Percentiles rank a stretch among this genome's conserved stretches.
These are phyloP conservation scores for Botryosphaeria agaves DNA, from an alignment of 2,329 filamentous ascomycete species.

Conservation along the genomic window DNA sequence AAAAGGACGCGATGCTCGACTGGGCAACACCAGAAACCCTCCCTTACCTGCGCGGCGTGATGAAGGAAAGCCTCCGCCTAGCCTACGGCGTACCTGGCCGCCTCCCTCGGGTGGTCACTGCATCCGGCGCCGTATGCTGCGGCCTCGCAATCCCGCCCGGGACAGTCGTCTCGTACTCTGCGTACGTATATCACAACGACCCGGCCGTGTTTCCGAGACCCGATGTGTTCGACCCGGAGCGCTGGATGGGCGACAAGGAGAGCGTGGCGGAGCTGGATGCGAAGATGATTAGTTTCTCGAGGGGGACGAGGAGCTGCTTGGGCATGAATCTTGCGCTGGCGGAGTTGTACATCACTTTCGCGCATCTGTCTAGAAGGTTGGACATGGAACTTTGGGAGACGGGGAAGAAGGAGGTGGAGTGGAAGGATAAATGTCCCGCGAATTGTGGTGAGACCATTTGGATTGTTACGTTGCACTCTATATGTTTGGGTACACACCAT, in stretches of 20 bases:
- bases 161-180: constrained; percentile 27
- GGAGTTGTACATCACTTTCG: constrained; percentile 9
- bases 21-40: constrained; percentile 20
- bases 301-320: too few species aligned
- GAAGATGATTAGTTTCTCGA: too few species aligned
- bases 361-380: constrained; percentile 6
- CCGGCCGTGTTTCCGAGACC: constrained; percentile 25
- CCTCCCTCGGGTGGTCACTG: constrained; percentile 30
- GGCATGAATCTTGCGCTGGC: constrained; percentile 10
- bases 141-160: constrained; percentile 18
- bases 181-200: constrained; percentile 30
- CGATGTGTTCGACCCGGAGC: constrained; percentile 26
- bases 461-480: too few species aligned
- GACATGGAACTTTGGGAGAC: constrained; percentile 9
- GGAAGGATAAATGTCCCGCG: constrained; percentile 1
- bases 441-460: too few species aligned
- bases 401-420: constrained; percentile 5
- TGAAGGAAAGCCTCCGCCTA: constrained; percentile 33
- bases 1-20: too few species aligned
- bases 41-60: constrained; percentile 29
- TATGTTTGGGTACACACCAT: too few species aligned
- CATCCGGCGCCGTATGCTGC: constrained; percentile 16
- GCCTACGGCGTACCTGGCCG: constrained; percentile 34
- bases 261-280: too few species aligned
- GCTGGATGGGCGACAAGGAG: constrained; percentile 32